phyloP scores from a whole-genome alignment of 176 grass and related monocot genomes.

The Chrysopogon serrulatus region DNA sequence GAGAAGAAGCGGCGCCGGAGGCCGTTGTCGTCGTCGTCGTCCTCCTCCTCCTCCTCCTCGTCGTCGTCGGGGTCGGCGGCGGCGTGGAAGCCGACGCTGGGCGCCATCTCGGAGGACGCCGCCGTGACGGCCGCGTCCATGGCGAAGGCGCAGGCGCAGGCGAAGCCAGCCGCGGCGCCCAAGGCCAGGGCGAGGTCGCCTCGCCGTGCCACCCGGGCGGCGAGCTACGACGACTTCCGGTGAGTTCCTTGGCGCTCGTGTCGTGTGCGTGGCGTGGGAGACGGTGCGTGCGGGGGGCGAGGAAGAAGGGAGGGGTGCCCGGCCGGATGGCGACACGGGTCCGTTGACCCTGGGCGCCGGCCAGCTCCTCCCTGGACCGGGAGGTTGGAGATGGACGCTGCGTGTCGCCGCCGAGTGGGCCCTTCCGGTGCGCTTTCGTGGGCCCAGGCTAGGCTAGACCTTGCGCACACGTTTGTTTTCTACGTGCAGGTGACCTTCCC shows the following conservation, averaged over 20 bases:
- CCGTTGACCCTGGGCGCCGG: not conserved
- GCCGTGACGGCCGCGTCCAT: not conserved
- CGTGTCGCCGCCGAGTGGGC: not conserved
- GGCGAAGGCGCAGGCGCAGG: constrained; percentile 5
- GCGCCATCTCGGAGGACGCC: constrained; percentile 66
- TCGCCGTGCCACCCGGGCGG: constrained; percentile 1
- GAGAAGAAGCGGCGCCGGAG: constrained; percentile 58
- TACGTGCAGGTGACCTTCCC: not conserved
- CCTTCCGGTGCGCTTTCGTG: not conserved
- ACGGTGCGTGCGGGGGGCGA: not conserved
- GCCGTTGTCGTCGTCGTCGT: constrained; percentile 26
- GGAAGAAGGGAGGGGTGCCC: not conserved
- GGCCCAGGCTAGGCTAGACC: not conserved
- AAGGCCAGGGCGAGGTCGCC: constrained; percentile 6
- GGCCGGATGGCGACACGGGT: not conserved
- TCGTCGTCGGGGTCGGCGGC: constrained; percentile 24
- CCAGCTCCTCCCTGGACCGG: not conserved
- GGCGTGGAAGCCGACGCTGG: constrained; percentile 68
- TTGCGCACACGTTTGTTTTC: not conserved
- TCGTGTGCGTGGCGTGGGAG: too few species aligned
- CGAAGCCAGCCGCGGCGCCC: not conserved
- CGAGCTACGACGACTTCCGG: constrained; percentile 63
- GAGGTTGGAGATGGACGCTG: not conserved
- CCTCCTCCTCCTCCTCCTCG: too few species aligned
- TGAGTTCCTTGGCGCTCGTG: not conserved